These are phyloP conservation scores for Ramaria rubella DNA, from an alignment of 768 basidiomycete genomes.

Conservation along the genomic window DNA sequence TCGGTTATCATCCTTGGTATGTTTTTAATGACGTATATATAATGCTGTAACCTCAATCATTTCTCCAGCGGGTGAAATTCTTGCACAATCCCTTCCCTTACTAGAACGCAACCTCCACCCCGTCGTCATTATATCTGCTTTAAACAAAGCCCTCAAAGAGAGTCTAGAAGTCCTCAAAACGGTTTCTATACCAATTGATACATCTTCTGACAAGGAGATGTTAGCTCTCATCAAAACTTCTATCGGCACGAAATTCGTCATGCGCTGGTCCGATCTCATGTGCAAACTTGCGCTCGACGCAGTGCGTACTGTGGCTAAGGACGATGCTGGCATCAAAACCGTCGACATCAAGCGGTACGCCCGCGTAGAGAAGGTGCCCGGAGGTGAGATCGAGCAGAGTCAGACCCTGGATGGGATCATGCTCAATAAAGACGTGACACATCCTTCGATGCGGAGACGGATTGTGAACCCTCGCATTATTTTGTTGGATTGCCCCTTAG, in stretches of 20 bases:
- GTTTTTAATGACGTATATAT: slow-evolving; percentile 18
- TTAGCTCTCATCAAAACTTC: slow-evolving; percentile 95
- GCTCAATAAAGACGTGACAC: slow-evolving; percentile 98
- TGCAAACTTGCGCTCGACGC: slow-evolving; percentile 90
- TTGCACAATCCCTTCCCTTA: slow-evolving; percentile 88
- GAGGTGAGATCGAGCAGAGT: slow-evolving; percentile 94
- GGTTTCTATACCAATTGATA: slow-evolving; percentile 88
- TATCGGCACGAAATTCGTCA: slow-evolving; percentile 97
- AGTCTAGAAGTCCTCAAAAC: slow-evolving; percentile 82
- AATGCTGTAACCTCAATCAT: not conserved
- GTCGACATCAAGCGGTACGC: slow-evolving; percentile 99
- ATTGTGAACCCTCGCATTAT: slow-evolving; percentile 88
- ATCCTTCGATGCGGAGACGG: slow-evolving; percentile 90
- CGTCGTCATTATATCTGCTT: slow-evolving; percentile 96
- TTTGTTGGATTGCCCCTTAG: slow-evolving; percentile 87
- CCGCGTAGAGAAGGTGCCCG: slow-evolving; percentile 94
- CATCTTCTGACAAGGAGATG: slow-evolving; percentile 82
- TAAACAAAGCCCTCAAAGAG: slow-evolving; percentile 92
- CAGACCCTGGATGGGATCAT: slow-evolving; percentile 85
- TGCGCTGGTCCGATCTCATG: slow-evolving; percentile 96
- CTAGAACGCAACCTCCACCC: slow-evolving; percentile 97
- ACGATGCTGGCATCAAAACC: slow-evolving; percentile 70
- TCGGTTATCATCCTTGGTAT: slow-evolving; percentile 95
- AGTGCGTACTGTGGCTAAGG: slow-evolving; percentile 79
- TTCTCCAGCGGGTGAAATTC: slow-evolving; percentile 82